A percentile compares a stretch with the other conserved stretches of the same genome.
phyloP scores from a whole-genome alignment of 2,329 filamentous ascomycete genomes.

The Phyllosticta paracitricarpa region DNA sequence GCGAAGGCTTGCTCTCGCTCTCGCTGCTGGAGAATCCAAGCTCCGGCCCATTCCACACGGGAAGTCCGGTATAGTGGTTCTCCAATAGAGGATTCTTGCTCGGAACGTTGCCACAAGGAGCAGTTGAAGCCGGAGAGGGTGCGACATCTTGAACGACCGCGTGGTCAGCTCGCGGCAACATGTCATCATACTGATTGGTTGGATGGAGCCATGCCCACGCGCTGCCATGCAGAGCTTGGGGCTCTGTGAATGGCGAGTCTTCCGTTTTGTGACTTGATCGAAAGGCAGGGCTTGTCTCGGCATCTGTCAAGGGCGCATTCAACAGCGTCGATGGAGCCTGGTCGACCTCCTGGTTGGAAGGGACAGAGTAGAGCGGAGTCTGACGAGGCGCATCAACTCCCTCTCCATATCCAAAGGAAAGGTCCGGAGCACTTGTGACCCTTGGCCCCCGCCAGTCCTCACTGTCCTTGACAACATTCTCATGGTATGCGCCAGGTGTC shows the following conservation, averaged over 20 bases:
- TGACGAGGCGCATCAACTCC: not conserved
- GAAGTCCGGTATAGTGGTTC: not conserved
- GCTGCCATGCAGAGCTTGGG: not conserved
- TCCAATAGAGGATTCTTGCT: not conserved
- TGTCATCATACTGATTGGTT: not conserved
- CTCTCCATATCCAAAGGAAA: not conserved
- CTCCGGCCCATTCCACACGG: not conserved
- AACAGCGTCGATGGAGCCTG: not conserved
- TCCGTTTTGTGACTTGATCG: not conserved
- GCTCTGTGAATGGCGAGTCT: not conserved
- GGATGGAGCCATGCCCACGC: constrained; percentile 1
- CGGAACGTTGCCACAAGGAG: not conserved
- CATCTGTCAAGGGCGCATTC: not conserved
- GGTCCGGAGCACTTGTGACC: not conserved
- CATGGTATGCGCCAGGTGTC: not conserved
- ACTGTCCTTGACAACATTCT: not conserved
- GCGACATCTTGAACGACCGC: not conserved
- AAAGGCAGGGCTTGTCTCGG: not conserved
- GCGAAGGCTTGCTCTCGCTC: not conserved
- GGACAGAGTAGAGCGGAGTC: not conserved
- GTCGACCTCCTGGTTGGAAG: not conserved
- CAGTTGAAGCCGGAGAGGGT: not conserved
- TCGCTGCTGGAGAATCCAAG: not conserved
- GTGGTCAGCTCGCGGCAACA: not conserved
- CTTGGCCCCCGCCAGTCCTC: not conserved